These are phyloP conservation scores for Vitis rotundifolia DNA, from an alignment of 164 flowering plant genomes.

Conservation along the genomic window DNA sequence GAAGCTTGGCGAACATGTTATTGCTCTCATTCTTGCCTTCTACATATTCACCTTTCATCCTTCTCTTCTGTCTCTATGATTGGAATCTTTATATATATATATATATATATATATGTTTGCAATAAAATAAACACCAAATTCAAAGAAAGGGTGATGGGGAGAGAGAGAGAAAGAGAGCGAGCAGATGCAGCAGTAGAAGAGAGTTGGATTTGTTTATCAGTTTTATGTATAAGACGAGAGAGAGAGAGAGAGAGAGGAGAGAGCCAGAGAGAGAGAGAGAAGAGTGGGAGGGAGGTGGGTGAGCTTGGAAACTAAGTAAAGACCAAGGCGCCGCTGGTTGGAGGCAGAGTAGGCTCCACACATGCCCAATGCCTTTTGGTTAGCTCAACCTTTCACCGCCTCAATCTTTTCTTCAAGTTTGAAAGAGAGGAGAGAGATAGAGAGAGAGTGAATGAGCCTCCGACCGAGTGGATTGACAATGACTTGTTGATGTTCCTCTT, in stretches of 20 bases:
- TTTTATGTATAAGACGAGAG: background rate
- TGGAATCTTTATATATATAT: background rate
- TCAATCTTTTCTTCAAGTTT: slow-evolving; percentile 9
- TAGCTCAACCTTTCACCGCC: slow-evolving; percentile 31
- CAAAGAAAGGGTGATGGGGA: slow-evolving; percentile 4
- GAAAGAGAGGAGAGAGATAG: slow-evolving; percentile 10
- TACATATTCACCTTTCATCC: slow-evolving; percentile 57
- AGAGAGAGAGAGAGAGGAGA: background rate
- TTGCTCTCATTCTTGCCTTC: slow-evolving; percentile 26
- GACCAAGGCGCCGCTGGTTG: slow-evolving; percentile 43
- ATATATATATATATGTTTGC: background rate
- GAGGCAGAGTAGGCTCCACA: slow-evolving; percentile 30
- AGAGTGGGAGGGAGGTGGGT: slow-evolving; percentile 22
- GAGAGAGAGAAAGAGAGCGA: slow-evolving; percentile 12
- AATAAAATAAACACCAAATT: background rate
- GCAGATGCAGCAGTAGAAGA: background rate
- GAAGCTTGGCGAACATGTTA: slow-evolving; percentile 45
- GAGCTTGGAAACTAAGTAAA: slow-evolving; percentile 56
- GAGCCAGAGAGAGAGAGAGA: slow-evolving; percentile 11
- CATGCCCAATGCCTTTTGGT: background rate
- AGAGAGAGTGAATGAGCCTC: slow-evolving; percentile 2
- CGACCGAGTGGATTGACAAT: slow-evolving; percentile 31
- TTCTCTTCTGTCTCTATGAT: background rate
- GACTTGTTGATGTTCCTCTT: slow-evolving; percentile 26
- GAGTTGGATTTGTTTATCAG: slow-evolving; percentile 6